Percentiles rank a stretch among this genome's conserved stretches.
Evolutionary conservation across 148 eudicot genomes (phyloP).

Genomic region (Camellia japonica): DNA sequence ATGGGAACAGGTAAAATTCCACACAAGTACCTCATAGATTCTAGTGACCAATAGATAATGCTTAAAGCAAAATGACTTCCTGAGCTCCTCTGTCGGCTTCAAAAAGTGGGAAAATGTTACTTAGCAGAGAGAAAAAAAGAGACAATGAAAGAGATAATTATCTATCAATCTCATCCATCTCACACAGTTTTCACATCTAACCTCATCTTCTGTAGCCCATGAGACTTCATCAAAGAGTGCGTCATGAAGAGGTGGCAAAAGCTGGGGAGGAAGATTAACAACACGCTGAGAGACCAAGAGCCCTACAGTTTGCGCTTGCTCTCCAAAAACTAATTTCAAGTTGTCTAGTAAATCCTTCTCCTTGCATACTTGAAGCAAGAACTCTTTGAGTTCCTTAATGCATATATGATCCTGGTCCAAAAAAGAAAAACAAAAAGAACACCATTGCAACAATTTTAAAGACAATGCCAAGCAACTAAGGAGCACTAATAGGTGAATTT

Average conservation of each 20-base stretch:
- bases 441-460: not conserved
- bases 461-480: not conserved
- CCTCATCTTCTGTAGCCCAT: constrained; percentile 98
- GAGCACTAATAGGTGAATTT: not conserved
- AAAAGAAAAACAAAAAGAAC: not conserved
- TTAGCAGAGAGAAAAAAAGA: too few species aligned
- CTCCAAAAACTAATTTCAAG: constrained; percentile 49
- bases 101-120: constrained; percentile 18
- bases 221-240: constrained; percentile 84
- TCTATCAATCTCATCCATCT: constrained; percentile 7
- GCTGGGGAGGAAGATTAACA: constrained; percentile 92
- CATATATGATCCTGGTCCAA: constrained; percentile 58
- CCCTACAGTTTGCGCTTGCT: constrained; percentile 61
- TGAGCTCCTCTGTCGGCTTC: constrained; percentile 79
- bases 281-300: constrained; percentile 87
- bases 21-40: constrained; percentile 71
- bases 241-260: constrained; percentile 85
- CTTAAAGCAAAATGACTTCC: constrained; percentile 63
- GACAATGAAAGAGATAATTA: not conserved
- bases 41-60: constrained; percentile 56
- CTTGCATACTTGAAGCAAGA: constrained; percentile 51
- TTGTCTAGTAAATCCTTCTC: constrained; percentile 30
- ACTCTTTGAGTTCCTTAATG: constrained; percentile 62
- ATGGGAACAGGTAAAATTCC: not conserved
- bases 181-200: constrained; percentile 29